phyloP scores from a whole-genome alignment of 2,329 filamentous ascomycete species.

The Penicillium glabrum region DNA sequence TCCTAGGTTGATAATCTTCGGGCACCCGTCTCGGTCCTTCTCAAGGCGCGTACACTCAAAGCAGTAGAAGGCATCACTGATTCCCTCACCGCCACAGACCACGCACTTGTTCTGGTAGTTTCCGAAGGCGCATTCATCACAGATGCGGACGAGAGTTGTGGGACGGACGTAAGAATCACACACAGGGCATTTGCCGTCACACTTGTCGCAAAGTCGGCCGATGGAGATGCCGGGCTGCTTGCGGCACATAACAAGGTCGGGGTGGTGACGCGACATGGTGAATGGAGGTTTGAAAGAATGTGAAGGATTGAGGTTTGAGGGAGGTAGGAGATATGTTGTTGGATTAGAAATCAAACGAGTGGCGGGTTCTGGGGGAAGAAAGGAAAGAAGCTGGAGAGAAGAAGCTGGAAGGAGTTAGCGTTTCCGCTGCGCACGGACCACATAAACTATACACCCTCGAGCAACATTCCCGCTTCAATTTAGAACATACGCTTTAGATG shows the following conservation, averaged over 20 bases:
- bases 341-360: neutral
- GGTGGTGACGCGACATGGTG: conserved; percentile 89
- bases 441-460: neutral
- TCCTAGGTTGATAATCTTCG: conserved; percentile 98
- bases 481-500: neutral
- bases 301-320: neutral
- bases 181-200: conserved; percentile 98
- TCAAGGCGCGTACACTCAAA: conserved; percentile 97
- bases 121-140: conserved; percentile 98
- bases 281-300: neutral
- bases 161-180: conserved; percentile 99
- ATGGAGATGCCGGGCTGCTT: conserved; percentile 97
- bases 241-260: conserved; percentile 99
- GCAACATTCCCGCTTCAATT: neutral
- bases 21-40: conserved; percentile 95
- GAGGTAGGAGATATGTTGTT: neutral
- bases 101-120: conserved; percentile 99
- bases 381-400: neutral
- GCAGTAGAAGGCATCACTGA: conserved; percentile 98
- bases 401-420: conserved; percentile 50
- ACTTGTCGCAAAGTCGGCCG: conserved; percentile 98
- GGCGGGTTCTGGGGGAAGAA: neutral
- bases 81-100: conserved; percentile 96
- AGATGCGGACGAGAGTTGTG: conserved; percentile 95
- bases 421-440: conserved; percentile 33